Conservation (phyloP, 2,329 filamentous ascomycete species). For the Dactylonectria estremocensis region DNA sequence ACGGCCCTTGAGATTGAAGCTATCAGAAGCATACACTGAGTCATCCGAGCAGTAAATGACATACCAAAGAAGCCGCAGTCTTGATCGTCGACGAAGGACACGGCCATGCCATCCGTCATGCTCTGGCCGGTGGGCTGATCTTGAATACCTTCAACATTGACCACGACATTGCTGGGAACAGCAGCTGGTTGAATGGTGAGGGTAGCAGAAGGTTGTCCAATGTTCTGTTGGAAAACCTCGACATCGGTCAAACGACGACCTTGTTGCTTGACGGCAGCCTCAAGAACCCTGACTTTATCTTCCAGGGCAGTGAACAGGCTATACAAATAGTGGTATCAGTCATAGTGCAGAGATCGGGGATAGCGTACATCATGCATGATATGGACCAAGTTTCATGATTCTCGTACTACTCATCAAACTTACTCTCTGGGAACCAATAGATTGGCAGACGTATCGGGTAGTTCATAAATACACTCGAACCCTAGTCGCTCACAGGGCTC, state of each 20-base stretch:
- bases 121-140: slow-evolving; percentile 27
- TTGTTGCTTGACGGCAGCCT: slow-evolving; percentile 20
- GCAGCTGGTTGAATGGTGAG: neutral
- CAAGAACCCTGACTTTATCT: slow-evolving; percentile 25
- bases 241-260: slow-evolving; percentile 19
- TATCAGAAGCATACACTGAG: neutral
- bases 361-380: neutral
- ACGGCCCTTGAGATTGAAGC: slow-evolving; percentile 15
- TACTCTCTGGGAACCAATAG: slow-evolving; percentile 26
- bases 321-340: neutral
- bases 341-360: neutral
- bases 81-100: slow-evolving; percentile 32
- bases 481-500: slow-evolving; percentile 27
- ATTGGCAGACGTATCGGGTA: slow-evolving; percentile 28
- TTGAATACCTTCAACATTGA: slow-evolving; percentile 23
- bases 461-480: slow-evolving; percentile 34
- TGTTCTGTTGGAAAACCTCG: neutral
- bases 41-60: neutral
- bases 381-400: neutral
- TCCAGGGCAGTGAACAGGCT: slow-evolving; percentile 30
- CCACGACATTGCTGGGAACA: slow-evolving; percentile 15
- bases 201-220: neutral
- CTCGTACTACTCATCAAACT: neutral
- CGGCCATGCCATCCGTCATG: slow-evolving; percentile 36
- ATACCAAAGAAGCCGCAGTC: slow-evolving; percentile 36